Evolutionary conservation across 805 yeast genomes (phyloP).

Genomic region (Kodamaea jinghongensis): DNA sequence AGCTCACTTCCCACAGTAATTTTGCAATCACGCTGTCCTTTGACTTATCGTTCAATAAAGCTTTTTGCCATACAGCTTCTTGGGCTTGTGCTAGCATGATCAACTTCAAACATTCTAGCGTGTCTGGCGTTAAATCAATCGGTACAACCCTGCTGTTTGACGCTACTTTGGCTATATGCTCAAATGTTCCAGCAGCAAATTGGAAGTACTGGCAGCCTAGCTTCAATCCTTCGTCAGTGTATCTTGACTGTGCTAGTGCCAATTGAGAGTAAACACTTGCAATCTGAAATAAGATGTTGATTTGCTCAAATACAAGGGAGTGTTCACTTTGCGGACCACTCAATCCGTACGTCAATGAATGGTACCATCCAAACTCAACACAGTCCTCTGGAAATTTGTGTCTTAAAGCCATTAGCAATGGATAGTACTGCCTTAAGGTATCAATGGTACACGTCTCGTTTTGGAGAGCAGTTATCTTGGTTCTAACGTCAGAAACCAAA

Average conservation of each 20-base stretch:
- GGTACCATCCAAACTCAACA: constrained; percentile 68
- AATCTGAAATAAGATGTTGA: constrained; percentile 64
- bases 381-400: constrained; percentile 64
- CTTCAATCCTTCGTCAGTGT: constrained; percentile 55
- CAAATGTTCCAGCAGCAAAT: constrained; percentile 66
- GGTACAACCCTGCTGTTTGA: constrained; percentile 7
- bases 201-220: constrained; percentile 65
- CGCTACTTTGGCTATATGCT: constrained; percentile 21
- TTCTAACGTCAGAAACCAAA: constrained; percentile 44
- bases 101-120: constrained; percentile 48
- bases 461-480: constrained; percentile 33
- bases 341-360: constrained; percentile 57
- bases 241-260: constrained; percentile 46
- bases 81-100: constrained; percentile 83
- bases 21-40: constrained; percentile 63
- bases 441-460: constrained; percentile 26
- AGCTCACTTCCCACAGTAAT: constrained; percentile 61
- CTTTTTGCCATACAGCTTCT: constrained; percentile 80
- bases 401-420: constrained; percentile 41
- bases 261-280: constrained; percentile 61
- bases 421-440: constrained; percentile 45
- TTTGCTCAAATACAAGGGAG: constrained; percentile 58
- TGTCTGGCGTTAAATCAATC: constrained; percentile 51
- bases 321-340: constrained; percentile 44
- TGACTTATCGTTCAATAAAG: constrained; percentile 42